phyloP scores from a whole-genome alignment of 768 basidiomycete genomes.

The Royoungia palumana region DNA sequence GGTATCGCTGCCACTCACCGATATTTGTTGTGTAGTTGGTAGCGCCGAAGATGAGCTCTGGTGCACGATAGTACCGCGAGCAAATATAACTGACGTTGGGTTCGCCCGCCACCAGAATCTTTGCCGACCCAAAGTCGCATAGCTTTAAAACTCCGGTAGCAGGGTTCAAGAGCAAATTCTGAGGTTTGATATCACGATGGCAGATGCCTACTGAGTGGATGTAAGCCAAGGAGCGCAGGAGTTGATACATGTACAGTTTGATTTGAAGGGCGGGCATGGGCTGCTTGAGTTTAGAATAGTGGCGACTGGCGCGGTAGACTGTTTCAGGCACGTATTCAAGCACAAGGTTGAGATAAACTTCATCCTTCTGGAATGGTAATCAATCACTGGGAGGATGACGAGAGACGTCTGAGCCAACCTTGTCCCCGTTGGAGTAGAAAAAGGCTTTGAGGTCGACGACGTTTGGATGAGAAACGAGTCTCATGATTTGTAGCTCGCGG shows the following conservation, averaged over 20 bases:
- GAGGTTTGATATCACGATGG: constrained; percentile 99
- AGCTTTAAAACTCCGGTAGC: constrained; percentile 95
- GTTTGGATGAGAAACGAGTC: constrained; percentile 93
- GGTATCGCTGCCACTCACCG: constrained; percentile 52
- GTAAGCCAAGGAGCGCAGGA: constrained; percentile 96
- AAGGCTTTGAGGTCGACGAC: constrained; percentile 97
- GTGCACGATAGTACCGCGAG: constrained; percentile 98
- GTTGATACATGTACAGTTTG: constrained; percentile 99
- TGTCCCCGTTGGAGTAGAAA: constrained; percentile 99
- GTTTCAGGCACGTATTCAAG: constrained; percentile 99
- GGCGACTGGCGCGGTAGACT: constrained; percentile 96
- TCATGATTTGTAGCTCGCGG: constrained; percentile 99
- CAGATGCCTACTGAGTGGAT: constrained; percentile 99
- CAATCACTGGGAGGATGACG: constrained; percentile 4
- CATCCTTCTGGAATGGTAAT: constrained; percentile 76
- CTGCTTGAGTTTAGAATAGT: constrained; percentile 99
- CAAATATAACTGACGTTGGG: constrained; percentile 99
- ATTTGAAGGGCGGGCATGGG: constrained; percentile 99
- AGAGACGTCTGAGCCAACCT: constrained; percentile 52
- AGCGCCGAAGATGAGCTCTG: constrained; percentile 98
- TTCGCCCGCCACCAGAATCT: constrained; percentile 96
- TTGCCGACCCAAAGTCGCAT: constrained; percentile 98
- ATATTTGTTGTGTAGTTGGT: constrained; percentile 99
- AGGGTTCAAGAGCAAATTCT: constrained; percentile 96
- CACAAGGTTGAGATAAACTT: constrained; percentile 98